phyloP scores from a whole-genome alignment of 129 eudicot species.

The Arctium lappa region DNA sequence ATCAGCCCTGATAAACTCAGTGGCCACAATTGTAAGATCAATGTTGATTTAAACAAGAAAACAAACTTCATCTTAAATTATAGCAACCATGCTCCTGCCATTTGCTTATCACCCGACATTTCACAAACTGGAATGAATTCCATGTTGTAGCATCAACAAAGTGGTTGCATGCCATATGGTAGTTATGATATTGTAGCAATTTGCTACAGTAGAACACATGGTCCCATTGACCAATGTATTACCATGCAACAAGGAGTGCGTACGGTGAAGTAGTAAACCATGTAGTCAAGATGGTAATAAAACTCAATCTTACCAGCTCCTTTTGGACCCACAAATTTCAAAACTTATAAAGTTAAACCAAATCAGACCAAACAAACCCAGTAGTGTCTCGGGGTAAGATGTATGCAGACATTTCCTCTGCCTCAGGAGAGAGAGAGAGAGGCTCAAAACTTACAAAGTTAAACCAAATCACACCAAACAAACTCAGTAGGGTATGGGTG shows the following conservation, averaged over 20 bases:
- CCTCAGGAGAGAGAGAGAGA: too few relatives aligned
- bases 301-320: background rate
- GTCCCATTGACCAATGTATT: background rate
- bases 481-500: too few relatives aligned
- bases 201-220: background rate
- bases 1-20: too few relatives aligned
- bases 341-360: too few relatives aligned
- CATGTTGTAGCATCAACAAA: background rate
- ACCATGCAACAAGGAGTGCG: background rate
- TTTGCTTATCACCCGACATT: background rate
- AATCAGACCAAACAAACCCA: too few relatives aligned
- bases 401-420: too few relatives aligned
- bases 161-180: background rate
- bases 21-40: background rate
- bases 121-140: background rate
- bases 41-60: background rate
- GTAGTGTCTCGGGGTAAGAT: too few relatives aligned
- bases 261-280: background rate
- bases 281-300: background rate
- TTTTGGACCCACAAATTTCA: background rate
- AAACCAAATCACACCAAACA: too few relatives aligned
- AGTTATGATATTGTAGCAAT: background rate
- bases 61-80: background rate
- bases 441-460: background rate
- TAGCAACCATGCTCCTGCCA: background rate